These are phyloP conservation scores for Umbelopsis sp. DNA, from an alignment of 192 early-diverging fungal genomes.

Conservation along the genomic window DNA sequence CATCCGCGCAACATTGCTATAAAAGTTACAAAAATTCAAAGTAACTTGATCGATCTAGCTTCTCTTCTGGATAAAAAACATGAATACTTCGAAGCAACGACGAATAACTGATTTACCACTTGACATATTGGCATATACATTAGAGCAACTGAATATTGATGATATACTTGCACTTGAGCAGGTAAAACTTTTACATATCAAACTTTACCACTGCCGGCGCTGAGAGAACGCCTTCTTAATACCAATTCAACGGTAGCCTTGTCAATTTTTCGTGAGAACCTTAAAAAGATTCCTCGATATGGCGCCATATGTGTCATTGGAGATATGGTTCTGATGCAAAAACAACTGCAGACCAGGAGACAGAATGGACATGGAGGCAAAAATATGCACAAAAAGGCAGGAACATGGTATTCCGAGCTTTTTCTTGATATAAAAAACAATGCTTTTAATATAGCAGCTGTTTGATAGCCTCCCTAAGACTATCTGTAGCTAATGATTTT, in stretches of 20 bases:
- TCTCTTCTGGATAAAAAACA: background rate
- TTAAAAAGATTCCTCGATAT: too few species aligned
- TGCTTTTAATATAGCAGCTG: background rate
- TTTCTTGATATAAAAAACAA: too few species aligned
- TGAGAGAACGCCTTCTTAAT: too few species aligned
- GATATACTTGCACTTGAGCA: constrained; percentile 4
- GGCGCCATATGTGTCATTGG: too few species aligned
- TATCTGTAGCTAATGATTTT: constrained; percentile 15
- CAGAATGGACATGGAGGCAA: constrained; percentile 3
- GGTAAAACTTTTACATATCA: too few species aligned
- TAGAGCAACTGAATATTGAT: background rate
- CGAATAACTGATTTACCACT: background rate
- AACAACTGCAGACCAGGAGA: background rate
- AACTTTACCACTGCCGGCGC: too few species aligned
- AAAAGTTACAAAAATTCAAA: too few species aligned
- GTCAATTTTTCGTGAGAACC: too few species aligned
- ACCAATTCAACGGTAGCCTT: background rate
- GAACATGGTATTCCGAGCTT: background rate
- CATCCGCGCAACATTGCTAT: too few species aligned
- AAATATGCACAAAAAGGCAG: constrained; percentile 1
- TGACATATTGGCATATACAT: background rate
- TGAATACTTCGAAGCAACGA: background rate
- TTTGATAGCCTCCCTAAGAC: background rate
- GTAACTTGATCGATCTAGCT: too few species aligned
- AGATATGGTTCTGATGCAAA: too few species aligned